phyloP scores from a whole-genome alignment of 2,329 filamentous ascomycete species.

The Thermoascus crustaceus region DNA sequence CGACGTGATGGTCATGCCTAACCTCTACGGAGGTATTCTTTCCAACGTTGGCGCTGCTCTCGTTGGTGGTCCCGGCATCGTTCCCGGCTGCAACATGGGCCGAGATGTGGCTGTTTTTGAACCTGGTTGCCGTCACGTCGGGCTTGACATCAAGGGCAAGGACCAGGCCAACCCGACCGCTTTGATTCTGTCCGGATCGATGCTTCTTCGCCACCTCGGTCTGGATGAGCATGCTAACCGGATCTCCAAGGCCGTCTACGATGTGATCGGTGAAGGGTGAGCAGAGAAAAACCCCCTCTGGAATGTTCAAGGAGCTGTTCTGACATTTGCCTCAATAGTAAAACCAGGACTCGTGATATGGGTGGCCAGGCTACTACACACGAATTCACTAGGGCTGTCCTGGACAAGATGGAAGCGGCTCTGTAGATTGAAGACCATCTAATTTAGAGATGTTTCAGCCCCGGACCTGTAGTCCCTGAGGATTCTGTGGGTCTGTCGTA shows the following conservation, averaged over 20 bases:
- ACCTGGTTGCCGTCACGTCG: conserved; percentile 97
- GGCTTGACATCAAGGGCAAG: conserved; percentile 99
- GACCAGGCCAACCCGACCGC: conserved; percentile 98
- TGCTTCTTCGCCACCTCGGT: conserved; percentile 94
- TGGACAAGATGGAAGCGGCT: conserved; percentile 83
- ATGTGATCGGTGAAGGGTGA: conserved; percentile 83
- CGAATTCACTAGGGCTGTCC: conserved; percentile 88
- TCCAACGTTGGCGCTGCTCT: conserved; percentile 98
- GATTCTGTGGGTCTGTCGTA: conserved; percentile 1
- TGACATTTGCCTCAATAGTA: conserved; percentile 48
- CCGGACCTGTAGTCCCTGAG: neutral
- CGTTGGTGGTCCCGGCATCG: conserved; percentile 91
- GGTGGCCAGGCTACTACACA: conserved; percentile 82
- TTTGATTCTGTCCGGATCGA: conserved; percentile 86
- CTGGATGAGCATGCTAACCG: conserved; percentile 98
- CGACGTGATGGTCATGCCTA: conserved; percentile 99
- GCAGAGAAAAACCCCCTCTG: conserved; percentile 25
- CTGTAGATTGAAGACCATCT: conserved; percentile 40
- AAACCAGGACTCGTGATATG: conserved; percentile 90
- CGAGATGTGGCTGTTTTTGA: conserved; percentile 97
- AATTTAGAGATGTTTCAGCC: neutral
- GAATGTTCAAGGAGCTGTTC: conserved; percentile 13
- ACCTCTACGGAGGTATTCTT: conserved; percentile 96
- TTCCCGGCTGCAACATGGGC: conserved; percentile 99
- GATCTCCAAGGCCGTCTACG: conserved; percentile 74